Evolutionary conservation across 2,329 filamentous ascomycete genomes (phyloP).

Genomic region (Dothidotthia symphoricarpi): DNA sequence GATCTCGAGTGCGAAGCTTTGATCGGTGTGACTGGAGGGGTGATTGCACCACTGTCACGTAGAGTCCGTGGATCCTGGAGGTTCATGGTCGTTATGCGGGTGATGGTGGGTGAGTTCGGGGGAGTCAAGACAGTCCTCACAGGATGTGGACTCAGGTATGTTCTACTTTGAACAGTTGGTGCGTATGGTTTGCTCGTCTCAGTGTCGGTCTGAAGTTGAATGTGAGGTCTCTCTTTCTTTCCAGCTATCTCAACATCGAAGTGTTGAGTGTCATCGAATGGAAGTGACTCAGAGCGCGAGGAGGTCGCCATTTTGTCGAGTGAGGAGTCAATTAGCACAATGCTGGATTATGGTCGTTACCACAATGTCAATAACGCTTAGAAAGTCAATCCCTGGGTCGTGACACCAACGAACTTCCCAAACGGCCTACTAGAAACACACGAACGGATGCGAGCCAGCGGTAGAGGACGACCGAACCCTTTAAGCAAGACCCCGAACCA

Average conservation of each 20-base stretch:
- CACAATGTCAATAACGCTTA: constrained; percentile 10
- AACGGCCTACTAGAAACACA: constrained; percentile 8
- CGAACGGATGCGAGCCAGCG: constrained; percentile 10
- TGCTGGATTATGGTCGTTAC: constrained; percentile 8
- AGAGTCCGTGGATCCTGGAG: constrained; percentile 8
- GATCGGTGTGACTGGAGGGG: constrained; percentile 34
- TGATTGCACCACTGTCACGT: constrained; percentile 21
- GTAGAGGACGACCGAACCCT: background rate
- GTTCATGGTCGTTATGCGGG: constrained; percentile 18
- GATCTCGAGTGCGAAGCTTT: constrained; percentile 18
- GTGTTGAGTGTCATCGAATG: background rate
- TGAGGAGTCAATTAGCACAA: constrained; percentile 6
- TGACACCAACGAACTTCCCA: constrained; percentile 17
- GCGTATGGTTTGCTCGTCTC: constrained; percentile 7
- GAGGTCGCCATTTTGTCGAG: constrained; percentile 13
- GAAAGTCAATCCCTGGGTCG: constrained; percentile 8
- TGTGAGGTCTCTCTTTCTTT: constrained; percentile 12
- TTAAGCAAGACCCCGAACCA: background rate
- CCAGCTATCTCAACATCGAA: background rate
- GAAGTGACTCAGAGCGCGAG: constrained; percentile 5
- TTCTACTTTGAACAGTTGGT: constrained; percentile 5
- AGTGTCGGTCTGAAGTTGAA: constrained; percentile 11
- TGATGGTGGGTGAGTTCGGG: constrained; percentile 26
- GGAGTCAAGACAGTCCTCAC: constrained; percentile 22
- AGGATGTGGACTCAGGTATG: constrained; percentile 3